Base-by-base conservation (phyloP, 108 stramenopile species). In the Schizochytrium sp. region DNA sequence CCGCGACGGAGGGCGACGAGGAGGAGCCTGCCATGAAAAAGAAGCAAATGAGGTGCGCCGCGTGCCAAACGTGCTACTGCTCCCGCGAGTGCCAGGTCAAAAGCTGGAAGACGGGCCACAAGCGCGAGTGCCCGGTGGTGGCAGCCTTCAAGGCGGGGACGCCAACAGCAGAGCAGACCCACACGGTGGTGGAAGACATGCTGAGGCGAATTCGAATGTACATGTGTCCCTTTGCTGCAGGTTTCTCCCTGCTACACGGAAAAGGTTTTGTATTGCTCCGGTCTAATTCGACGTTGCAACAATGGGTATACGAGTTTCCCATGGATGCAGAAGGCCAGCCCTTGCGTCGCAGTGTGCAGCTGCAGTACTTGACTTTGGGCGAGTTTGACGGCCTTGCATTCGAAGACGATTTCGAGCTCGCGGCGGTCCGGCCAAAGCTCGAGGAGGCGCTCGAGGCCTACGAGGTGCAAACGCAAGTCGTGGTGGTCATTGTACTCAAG, bases 351-450 rank as follows among this genome's bases (percentile, higher is more conserved):
- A 53, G 51, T 34, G 76, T 53, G 76, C 76, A 83, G 76, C 12
- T 83, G 12, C 76, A 83, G 23, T 83, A 83, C 51, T 34, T 83
- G 10, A 83, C 76, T 25, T 45, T 83, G 16, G 76, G 76, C 18
- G 76, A 83, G 23, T 83, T 83, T 5, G 76, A 83, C 48, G 76
- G 76, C 19, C 28, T 83, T 8, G 76, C 76, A 1, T 83, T 83
- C 23, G 76, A 83, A 45, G 76, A 83, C 51, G 76, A 83, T 5
- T 83, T 83, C 48, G 76, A 83, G 76, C 51, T 83, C n/a, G 76
- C 76, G 0, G 51, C 51, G 45, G 76, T 83, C 8, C 45, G 76
- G 6, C 76, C 76, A 23, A 53, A 47, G 16, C 28, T 83, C 16
- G 48, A 83, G 23, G 51, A 83, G 28, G 76, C 76, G n/a, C 76